A percentile compares a stretch with the other conserved stretches of the same genome.
These are phyloP conservation scores for Bipolaris gigantea DNA, from an alignment of 2,329 filamentous ascomycete species.

Conservation along the genomic window DNA sequence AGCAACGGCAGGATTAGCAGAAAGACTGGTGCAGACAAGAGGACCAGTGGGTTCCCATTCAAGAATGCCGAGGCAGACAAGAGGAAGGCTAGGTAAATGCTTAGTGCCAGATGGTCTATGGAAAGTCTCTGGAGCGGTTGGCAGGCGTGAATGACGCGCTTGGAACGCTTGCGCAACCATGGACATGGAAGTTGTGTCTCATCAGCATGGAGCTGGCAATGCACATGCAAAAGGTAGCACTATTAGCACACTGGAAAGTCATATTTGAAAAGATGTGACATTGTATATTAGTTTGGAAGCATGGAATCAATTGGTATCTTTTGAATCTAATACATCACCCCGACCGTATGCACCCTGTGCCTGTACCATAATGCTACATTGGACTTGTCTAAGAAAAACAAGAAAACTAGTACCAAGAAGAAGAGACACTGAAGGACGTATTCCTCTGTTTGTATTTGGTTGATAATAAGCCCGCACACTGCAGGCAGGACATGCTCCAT, in stretches of 20 bases:
- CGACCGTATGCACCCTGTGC: not conserved
- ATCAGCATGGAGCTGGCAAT: not conserved
- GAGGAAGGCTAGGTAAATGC: conserved; percentile 47
- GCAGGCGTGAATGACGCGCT: not conserved
- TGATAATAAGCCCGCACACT: not conserved
- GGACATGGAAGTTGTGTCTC: not conserved
- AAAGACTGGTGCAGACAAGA: conserved; percentile 68
- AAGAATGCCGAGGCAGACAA: conserved; percentile 60
- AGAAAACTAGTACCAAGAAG: not conserved
- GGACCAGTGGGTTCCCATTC: conserved; percentile 68
- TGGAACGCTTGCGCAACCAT: not conserved
- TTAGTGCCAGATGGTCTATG: not conserved
- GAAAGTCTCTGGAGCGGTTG: not conserved
- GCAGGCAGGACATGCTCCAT: not conserved
- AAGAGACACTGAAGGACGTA: not conserved
- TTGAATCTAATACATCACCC: conserved; percentile 7
- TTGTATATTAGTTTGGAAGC: conserved; percentile 8
- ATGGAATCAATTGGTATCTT: conserved; percentile 22
- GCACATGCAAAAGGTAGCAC: not conserved
- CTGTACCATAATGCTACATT: conserved; percentile 4
- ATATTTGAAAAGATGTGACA: not conserved
- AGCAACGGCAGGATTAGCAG: conserved; percentile 60
- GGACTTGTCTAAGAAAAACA: not conserved
- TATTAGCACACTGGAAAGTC: not conserved
- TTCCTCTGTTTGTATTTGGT: not conserved